Base-by-base conservation (phyloP, 768 basidiomycete genomes). In the Cyathus striatus region DNA sequence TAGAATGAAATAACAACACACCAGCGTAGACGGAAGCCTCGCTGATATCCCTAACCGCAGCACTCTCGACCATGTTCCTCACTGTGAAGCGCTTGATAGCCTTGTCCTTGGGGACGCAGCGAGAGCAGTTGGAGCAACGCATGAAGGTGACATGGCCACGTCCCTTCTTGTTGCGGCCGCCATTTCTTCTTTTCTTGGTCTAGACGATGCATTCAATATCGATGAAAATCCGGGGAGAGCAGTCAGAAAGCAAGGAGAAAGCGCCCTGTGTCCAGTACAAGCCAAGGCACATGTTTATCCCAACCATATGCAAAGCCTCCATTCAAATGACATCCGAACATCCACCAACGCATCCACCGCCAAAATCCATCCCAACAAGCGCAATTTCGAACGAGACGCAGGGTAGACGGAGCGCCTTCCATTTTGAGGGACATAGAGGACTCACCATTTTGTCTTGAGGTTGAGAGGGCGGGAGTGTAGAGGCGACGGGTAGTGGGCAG, bases 121-220 rank as follows among this genome's bases (percentile, higher is more conserved):
- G 89, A 61, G 91, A 91, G 81, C 96, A 99, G 83, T 99, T 99
- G 54, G 93, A 94, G 80, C 96, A 99, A 59, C 96, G 88, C 63
- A 99, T 80, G 66, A 89, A 90, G 50, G 68, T 78, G 66, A 92
- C 90, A 70, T 96, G 93, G 66, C 95, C 96, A 61, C 96, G 92
- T 59, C 94, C 92, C 66, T 94, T 90, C 80, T 97, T 96, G 92
- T 96, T 97, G 60, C 96, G 92, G 55, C 95, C 96, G 64, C 86
- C 86, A 79, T 90, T 92, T 89, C 94, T 86, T 90, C 94, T 86
- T 78, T 97, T 96, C 79, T 94, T 95, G 56, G 93, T 97, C 94
- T 95, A 63, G 43, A 52, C 32, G 42, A 44, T 23, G 44, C 38
- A n/a, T n/a, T n/a, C n/a, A 26, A 45, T 30, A 30, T 30, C 9